Conservation (phyloP, 371 early-diverging fungal species). For the Syncephalis fuscata region DNA sequence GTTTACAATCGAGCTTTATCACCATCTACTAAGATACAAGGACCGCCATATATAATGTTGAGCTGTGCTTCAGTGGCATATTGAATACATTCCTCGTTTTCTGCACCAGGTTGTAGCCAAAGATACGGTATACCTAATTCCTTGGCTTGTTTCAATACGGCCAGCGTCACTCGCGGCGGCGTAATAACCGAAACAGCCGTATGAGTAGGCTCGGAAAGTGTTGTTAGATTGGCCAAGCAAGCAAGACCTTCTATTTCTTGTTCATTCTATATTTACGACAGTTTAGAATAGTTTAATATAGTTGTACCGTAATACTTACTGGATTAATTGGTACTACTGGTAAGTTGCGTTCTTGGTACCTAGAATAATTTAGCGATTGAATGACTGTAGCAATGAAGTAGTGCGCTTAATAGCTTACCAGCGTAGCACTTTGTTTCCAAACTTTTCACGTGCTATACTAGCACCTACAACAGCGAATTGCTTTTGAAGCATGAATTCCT, state of each 20-base stretch:
- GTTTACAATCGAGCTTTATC: no score
- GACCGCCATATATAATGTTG: constrained; percentile 44
- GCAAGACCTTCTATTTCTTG: constrained; percentile 24
- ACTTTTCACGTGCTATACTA: constrained; percentile 42
- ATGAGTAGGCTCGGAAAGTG: constrained; percentile 18
- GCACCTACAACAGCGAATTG: constrained; percentile 67
- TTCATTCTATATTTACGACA: constrained; percentile 17
- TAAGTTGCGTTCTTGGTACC: constrained; percentile 10
- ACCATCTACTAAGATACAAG: constrained; percentile 55
- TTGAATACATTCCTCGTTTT: constrained; percentile 26
- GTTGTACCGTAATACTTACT: constrained; percentile 5
- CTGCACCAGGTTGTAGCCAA: constrained; percentile 78
- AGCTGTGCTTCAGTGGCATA: constrained; percentile 30
- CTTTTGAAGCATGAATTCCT: constrained; percentile 4
- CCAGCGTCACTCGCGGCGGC: constrained; percentile 51
- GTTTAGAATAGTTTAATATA: no score
- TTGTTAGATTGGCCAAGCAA: constrained; percentile 19
- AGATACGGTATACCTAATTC: constrained; percentile 37
- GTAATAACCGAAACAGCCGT: constrained; percentile 57
- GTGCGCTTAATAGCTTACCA: constrained; percentile 36
- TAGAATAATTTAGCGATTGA: no score
- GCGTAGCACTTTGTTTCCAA: constrained; percentile 57
- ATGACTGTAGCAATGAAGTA: background rate
- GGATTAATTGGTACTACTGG: constrained; percentile 21
- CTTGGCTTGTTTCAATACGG: constrained; percentile 39